Conservation (phyloP, 2,329 filamentous ascomycete species). For the Penicillium rolfsii region DNA sequence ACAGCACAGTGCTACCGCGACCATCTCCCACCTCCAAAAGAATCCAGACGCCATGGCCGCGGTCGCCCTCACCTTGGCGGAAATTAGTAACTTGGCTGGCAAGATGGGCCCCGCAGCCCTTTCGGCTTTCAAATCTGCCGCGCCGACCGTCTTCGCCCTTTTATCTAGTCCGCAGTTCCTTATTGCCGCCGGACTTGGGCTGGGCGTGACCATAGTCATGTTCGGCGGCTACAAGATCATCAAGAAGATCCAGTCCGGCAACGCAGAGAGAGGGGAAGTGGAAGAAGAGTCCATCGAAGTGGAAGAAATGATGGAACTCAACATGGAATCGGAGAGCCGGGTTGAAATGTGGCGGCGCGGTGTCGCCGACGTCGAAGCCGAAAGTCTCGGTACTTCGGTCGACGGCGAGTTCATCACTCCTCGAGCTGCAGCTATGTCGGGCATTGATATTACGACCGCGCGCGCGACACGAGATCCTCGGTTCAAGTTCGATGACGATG, state of each 20-base stretch:
- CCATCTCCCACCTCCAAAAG: constrained; percentile 77
- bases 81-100: constrained; percentile 78
- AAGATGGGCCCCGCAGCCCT: constrained; percentile 86
- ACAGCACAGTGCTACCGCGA: constrained; percentile 79
- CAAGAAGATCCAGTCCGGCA: constrained; percentile 69
- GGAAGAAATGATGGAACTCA: constrained; percentile 61
- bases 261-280: constrained; percentile 40
- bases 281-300: constrained; percentile 37
- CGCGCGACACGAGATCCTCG: constrained; percentile 37
- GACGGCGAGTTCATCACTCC: constrained; percentile 69
- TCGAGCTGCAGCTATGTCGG: constrained; percentile 54
- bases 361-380: constrained; percentile 61
- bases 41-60: constrained; percentile 91
- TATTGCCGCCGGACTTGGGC: constrained; percentile 84
- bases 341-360: constrained; percentile 68
- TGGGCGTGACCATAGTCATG: constrained; percentile 93
- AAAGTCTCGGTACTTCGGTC: constrained; percentile 61
- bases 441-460: constrained; percentile 44
- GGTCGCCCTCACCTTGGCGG: constrained; percentile 87
- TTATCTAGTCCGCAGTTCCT: constrained; percentile 91
- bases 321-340: constrained; percentile 55
- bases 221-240: constrained; percentile 98
- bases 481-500: constrained; percentile 42
- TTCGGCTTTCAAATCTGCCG: constrained; percentile 73
- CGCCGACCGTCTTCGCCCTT: constrained; percentile 83